These are phyloP conservation scores for Houttuynia cordata DNA, from an alignment of 164 flowering plant species.

Conservation along the genomic window DNA sequence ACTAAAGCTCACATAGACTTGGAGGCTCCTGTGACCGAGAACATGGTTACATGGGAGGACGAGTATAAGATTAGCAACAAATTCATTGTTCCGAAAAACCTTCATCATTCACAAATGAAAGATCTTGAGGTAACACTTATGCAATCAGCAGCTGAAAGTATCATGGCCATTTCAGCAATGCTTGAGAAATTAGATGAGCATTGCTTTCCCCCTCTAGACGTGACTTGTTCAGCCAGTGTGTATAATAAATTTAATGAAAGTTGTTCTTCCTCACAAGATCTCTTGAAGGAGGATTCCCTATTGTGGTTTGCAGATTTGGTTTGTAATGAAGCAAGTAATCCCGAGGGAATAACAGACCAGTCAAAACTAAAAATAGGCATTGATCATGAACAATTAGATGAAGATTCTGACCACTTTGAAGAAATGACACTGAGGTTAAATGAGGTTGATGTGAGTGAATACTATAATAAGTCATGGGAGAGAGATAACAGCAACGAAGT, in stretches of 20 bases:
- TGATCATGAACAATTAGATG: conserved; percentile 8
- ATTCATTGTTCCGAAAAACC: conserved; percentile 4
- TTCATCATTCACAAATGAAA: conserved; percentile 3
- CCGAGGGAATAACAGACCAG: conserved; percentile 2
- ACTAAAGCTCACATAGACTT: conserved; percentile 39
- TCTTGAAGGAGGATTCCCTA: conserved; percentile 21
- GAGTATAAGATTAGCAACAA: conserved; percentile 5
- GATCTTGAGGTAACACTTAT: conserved; percentile 10
- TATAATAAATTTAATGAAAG: conserved; percentile 1
- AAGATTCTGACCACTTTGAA: conserved; percentile 63
- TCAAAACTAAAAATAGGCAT: conserved; percentile 5
- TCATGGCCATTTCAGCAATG: conserved; percentile 35
- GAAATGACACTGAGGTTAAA: conserved; percentile 53
- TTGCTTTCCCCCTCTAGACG: conserved; percentile 22
- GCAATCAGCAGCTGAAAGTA: conserved; percentile 43
- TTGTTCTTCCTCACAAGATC: conserved; percentile 9
- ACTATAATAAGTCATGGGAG: conserved; percentile 36
- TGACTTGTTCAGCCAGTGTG: background rate
- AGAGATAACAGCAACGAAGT: conserved; percentile 37
- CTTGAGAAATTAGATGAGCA: conserved; percentile 2
- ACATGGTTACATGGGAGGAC: conserved; percentile 12
- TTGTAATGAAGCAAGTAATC: conserved; percentile 15
- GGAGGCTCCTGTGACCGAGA: conserved; percentile 39
- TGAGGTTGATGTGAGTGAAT: conserved; percentile 58
- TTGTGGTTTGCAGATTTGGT: conserved; percentile 51